phyloP scores from a whole-genome alignment of 306 rosid genomes.

The Hippophae gyantsensis region DNA sequence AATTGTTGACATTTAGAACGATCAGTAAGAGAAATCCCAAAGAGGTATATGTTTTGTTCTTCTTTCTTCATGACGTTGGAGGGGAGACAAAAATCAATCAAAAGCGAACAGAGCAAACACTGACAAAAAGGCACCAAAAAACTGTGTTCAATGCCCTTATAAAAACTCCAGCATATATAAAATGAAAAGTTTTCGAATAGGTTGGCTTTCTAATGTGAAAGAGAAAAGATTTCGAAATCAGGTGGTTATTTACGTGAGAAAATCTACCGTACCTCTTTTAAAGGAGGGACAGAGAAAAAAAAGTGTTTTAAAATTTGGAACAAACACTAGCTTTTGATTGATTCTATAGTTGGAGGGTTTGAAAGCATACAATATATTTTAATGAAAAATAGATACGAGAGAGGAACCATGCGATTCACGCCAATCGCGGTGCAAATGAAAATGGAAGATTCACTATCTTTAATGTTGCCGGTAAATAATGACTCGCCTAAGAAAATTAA shows the following conservation, averaged over 20 bases:
- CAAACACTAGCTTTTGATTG: not conserved
- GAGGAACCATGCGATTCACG: constrained; percentile 2
- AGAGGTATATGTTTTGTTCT: constrained; percentile 37
- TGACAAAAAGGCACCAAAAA: not conserved
- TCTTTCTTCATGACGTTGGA: constrained; percentile 32
- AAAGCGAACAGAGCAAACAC: constrained; percentile 3
- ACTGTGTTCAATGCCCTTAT: constrained; percentile 9
- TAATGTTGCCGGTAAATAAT: not conserved
- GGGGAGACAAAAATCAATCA: not conserved
- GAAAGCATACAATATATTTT: not conserved
- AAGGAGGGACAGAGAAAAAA: not conserved
- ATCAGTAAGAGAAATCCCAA: constrained; percentile 69
- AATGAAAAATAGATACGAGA: not conserved
- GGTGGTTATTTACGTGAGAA: not conserved
- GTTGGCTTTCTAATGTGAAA: not conserved
- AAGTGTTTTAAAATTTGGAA: not conserved
- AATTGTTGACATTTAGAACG: constrained; percentile 73
- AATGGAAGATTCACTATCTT: constrained; percentile 3
- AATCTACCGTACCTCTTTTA: not conserved
- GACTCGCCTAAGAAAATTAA: constrained; percentile 2
- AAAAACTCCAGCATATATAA: too few relatives aligned
- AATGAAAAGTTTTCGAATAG: not conserved
- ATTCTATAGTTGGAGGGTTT: not conserved
- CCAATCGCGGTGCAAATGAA: constrained; percentile 7
- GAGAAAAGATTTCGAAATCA: constrained; percentile 5